Evolutionary conservation across 768 basidiomycete species (phyloP).

Genomic region (Psilocybe tampanensis): DNA sequence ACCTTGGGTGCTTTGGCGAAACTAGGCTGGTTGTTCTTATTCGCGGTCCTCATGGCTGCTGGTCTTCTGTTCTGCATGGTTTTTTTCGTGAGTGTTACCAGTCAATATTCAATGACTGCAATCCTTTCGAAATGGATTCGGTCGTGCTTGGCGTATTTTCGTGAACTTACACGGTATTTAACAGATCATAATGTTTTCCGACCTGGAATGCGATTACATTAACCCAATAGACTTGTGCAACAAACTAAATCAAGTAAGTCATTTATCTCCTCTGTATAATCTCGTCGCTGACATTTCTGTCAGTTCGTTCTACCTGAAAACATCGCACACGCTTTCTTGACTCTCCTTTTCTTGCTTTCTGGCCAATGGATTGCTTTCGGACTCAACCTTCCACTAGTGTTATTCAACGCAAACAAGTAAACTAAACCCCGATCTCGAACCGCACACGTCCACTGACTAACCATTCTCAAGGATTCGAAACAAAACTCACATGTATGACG

Average conservation of each 20-base stretch:
- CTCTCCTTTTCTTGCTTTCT: conserved; percentile 86
- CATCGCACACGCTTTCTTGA: conserved; percentile 90
- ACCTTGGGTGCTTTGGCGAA: neutral
- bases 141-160: no score
- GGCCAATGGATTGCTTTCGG: conserved; percentile 96
- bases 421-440: conserved; percentile 30
- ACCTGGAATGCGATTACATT: conserved; percentile 99
- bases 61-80: conserved; percentile 98
- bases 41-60: conserved; percentile 94
- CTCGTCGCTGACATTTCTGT: neutral
- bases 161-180: conserved; percentile 11
- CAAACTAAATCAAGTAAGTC: conserved; percentile 91
- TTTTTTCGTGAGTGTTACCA: conserved; percentile 82
- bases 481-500: conserved; percentile 98
- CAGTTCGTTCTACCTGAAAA: conserved; percentile 99
- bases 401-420: conserved; percentile 94
- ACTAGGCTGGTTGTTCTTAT: conserved; percentile 94
- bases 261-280: neutral
- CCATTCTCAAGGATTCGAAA: conserved; percentile 69
- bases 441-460: neutral
- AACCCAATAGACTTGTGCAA: conserved; percentile 99
- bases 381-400: conserved; percentile 86
- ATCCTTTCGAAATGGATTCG: no score
- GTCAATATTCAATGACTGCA: neutral
- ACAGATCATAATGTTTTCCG: conserved; percentile 99